These are phyloP conservation scores for Tothia fuscella DNA, from an alignment of 2,329 filamentous ascomycete species.

Conservation along the genomic window DNA sequence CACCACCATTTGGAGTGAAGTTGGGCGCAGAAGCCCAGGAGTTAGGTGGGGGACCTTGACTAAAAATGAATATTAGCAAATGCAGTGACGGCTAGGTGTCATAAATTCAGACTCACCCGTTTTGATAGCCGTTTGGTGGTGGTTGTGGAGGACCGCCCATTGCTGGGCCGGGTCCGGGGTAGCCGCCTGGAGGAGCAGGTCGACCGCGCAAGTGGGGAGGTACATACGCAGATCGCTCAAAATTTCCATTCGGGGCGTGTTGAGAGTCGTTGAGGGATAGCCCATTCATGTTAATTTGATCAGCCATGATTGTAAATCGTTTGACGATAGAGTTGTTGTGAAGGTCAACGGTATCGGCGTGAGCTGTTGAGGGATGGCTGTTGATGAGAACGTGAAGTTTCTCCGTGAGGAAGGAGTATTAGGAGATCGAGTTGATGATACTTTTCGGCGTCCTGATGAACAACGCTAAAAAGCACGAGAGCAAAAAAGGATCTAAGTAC, in stretches of 20 bases:
- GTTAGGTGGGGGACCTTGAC: background rate
- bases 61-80: background rate
- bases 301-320: slow-evolving; percentile 51
- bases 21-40: slow-evolving; percentile 44
- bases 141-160: slow-evolving; percentile 18
- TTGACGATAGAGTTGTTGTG: background rate
- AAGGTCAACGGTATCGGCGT: background rate
- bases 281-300: slow-evolving; percentile 72
- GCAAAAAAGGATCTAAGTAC: no score
- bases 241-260: slow-evolving; percentile 41
- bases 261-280: slow-evolving; percentile 57
- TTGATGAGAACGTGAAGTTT: background rate
- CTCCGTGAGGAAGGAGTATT: no score
- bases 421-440: no score
- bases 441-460: no score
- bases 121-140: slow-evolving; percentile 4
- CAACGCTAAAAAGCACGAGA: no score
- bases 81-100: background rate
- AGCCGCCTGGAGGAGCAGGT: slow-evolving; percentile 36
- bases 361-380: background rate
- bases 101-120: slow-evolving; percentile 5
- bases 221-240: slow-evolving; percentile 62
- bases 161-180: slow-evolving; percentile 1
- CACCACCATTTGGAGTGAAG: slow-evolving; percentile 36
- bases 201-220: slow-evolving; percentile 71